These are phyloP conservation scores for Phialocephala subalpina DNA, from an alignment of 2,329 filamentous ascomycete species.

Conservation along the genomic window DNA sequence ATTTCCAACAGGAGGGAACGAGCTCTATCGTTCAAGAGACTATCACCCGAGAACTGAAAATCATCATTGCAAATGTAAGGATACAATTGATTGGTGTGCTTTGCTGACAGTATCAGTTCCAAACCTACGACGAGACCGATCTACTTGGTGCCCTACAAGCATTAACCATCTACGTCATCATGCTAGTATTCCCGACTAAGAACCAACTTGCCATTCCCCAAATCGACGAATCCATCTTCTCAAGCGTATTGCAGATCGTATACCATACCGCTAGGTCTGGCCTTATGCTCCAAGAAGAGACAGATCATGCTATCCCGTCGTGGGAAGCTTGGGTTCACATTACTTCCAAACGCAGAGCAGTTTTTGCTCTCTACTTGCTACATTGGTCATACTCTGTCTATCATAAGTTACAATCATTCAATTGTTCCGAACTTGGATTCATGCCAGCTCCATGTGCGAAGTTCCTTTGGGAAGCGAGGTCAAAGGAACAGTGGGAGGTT, in stretches of 20 bases:
- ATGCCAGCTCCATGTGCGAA: conserved; percentile 50
- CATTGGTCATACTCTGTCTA: conserved; percentile 51
- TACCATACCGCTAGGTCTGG: conserved; percentile 45
- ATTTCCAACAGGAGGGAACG: conserved; percentile 42
- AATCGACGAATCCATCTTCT: conserved; percentile 41
- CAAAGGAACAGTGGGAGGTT: conserved; percentile 45
- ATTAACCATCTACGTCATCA: conserved; percentile 47
- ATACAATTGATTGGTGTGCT: not conserved
- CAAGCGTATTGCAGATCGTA: conserved; percentile 43
- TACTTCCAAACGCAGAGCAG: conserved; percentile 60
- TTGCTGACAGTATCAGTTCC: conserved; percentile 39
- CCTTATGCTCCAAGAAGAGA: conserved; percentile 47
- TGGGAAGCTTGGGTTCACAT: conserved; percentile 54
- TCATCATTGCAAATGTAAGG: conserved; percentile 44
- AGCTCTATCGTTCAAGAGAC: conserved; percentile 45
- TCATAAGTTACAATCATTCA: conserved; percentile 45
- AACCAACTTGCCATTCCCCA: conserved; percentile 33
- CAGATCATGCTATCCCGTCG: conserved; percentile 40
- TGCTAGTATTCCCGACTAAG: conserved; percentile 48
- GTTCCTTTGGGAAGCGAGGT: conserved; percentile 48
- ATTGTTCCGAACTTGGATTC: conserved; percentile 47
- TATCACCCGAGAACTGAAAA: conserved; percentile 44
- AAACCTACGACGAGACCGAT: conserved; percentile 43
- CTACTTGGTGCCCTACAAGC: conserved; percentile 48
- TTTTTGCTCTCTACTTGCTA: conserved; percentile 47